Evolutionary conservation across 139 green algal genomes (phyloP), one percentile per base, ranked within the genome.

Genomic region (Tetraselmis striata): DNA sequence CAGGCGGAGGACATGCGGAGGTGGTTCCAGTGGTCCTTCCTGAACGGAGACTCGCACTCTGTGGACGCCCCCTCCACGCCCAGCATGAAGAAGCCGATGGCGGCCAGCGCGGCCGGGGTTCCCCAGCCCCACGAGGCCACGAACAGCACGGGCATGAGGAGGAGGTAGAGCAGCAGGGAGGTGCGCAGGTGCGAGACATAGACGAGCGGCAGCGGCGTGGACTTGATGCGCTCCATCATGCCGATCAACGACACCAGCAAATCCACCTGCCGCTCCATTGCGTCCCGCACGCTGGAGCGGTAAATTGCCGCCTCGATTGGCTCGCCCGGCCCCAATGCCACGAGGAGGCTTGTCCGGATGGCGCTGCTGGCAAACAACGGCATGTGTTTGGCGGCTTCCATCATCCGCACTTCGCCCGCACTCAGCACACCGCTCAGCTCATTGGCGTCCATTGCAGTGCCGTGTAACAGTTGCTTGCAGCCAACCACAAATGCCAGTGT

Each of bases 171-270:
- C 58, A 85, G 32, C 77, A 85, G 58, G 31, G 78, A 82, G 28
- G 77, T 79, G 30, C 82, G 29, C 77, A 85, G 59, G 30, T 85
- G 82, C 28, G 32, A n/a, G 58, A 85, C 82, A 79, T 85, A 85
- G 1, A 82, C 67, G 25, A 80, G 28, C 28, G 82, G 82, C 29
- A 85, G 32, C 5, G 59, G 79, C n/a, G 82, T 85, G 28, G 58
- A 28, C 2, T 59, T 32, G 1, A 85, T 75, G 31, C 82, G 82
- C 75, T 85, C 82, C 58, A 82, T 59, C 23, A 32, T 59, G 25
- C 82, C 82, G 28, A 76, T 58, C 23, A 81, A 45, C 0, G 23
- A 27, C 29, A 85, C 59, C 23, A 85, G 79, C 11, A 23, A 27
- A 30, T 82, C 77, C 45, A 67, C 45, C 45, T 67, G 45, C 18